Evolutionary conservation across 208 protist species (phyloP), one percentile per base, ranked within the genome.

Genomic region (Trypanosoma cruzi): DNA sequence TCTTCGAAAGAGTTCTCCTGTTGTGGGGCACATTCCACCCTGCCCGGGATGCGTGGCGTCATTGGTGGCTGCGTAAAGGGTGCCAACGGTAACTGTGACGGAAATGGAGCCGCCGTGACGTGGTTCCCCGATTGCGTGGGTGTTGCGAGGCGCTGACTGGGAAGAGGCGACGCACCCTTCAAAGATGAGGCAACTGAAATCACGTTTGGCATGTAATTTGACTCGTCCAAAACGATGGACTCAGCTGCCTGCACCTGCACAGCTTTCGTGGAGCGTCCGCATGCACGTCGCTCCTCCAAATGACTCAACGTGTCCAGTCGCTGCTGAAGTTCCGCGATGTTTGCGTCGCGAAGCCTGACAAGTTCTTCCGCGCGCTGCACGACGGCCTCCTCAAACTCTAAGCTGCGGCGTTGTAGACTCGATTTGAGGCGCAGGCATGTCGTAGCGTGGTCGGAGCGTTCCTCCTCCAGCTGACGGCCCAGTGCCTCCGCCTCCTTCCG

Each of bases 351-450:
- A 42, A 28, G 42, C 24, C 31, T 22, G 8, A 76, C 29, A 20
- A 71, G 6, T 28, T 68, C 63, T 53, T 55, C 54, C 48, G 71
- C 63, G 24, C 71, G 71, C 18, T 20, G 42, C 40, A 49, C n/a
- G 10, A 71, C 42, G 28, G 59, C 71, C 58, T 40, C 58, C 63
- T 76, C 71, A 37, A 76, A 70, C 46, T 76, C 71, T 29, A 46
- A 20, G 16, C 18, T 55, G 54, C 71, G 71, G 28, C 65, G 61
- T 48, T 76, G 63, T 4, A 74, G 64, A 31, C 65, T 71, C 6
- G 74, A 52, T 50, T 84, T 79, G 26, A 84, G 78, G 1, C 68
- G 72, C 18, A 88, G 66, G 46, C 79, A 79, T 42, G 63, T 80
- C 55, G 77, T 26, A 24, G 79, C 78, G 62, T 75, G 59, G n/a